Evolutionary conservation across 129 eudicot species (phyloP).

Genomic region (Calendula officinalis): DNA sequence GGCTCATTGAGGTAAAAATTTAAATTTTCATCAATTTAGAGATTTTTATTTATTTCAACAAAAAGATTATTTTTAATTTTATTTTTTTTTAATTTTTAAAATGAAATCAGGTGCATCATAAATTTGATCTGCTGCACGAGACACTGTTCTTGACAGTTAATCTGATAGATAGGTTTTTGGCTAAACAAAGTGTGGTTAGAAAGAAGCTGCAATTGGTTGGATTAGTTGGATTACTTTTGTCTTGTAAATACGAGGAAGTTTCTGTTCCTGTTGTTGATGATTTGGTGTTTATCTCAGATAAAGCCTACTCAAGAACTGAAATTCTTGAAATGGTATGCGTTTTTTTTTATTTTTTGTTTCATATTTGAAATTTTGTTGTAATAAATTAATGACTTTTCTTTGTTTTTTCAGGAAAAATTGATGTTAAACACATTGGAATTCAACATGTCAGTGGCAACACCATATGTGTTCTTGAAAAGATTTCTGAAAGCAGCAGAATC

Average conservation of each 20-base stretch:
- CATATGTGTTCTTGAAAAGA: constrained; percentile 79
- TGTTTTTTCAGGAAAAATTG: constrained; percentile 51
- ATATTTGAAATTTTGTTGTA: too few species aligned
- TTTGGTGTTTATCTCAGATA: constrained; percentile 80
- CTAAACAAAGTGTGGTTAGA: constrained; percentile 57
- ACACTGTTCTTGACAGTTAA: constrained; percentile 82
- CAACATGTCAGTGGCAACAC: constrained; percentile 89
- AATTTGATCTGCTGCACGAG: constrained; percentile 82
- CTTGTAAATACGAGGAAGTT: constrained; percentile 95
- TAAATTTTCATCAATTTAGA: not conserved
- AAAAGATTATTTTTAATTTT: constrained; percentile 6
- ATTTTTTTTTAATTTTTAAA: not conserved
- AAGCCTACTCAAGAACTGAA: constrained; percentile 72
- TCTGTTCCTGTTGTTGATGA: constrained; percentile 86
- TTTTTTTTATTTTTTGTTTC: too few species aligned
- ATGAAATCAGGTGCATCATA: constrained; percentile 74
- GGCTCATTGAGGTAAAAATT: constrained; percentile 80
- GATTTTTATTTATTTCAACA: not conserved
- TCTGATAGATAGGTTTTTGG: constrained; percentile 76
- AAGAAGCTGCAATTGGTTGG: constrained; percentile 94
- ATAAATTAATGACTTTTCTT: too few species aligned
- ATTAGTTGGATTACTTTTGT: constrained; percentile 79
- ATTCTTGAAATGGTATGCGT: constrained; percentile 90
- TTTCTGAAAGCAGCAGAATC: constrained; percentile 91
- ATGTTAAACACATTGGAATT: constrained; percentile 88